Evolutionary conservation across 345 rosid genomes (phyloP).

Genomic region (Corchorus capsularis): DNA sequence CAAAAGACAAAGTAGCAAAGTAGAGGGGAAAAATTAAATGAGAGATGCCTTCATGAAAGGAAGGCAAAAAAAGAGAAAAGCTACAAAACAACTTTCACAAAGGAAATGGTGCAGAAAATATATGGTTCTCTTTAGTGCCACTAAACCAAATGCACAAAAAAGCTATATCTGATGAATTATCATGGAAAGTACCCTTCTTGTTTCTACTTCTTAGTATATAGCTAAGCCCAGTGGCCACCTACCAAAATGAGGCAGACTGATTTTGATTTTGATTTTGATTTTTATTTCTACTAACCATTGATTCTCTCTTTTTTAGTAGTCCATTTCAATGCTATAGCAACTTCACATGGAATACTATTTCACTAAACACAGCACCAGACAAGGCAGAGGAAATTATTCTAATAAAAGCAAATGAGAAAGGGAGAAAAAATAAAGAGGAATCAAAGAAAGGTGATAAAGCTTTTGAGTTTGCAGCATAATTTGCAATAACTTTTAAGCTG

Average conservation of each 20-base stretch:
- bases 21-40: background rate
- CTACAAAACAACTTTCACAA: conserved; percentile 27
- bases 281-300: no score
- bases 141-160: background rate
- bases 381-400: background rate
- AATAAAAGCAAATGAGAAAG: background rate
- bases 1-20: background rate
- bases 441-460: background rate
- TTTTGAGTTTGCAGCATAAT: background rate
- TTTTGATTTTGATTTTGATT: no score
- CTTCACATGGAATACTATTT: background rate
- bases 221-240: background rate
- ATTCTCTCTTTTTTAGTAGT: background rate
- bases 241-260: background rate
- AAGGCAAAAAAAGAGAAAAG: conserved; percentile 1
- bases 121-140: conserved; percentile 15
- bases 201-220: background rate
- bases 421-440: background rate
- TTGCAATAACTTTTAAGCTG: background rate
- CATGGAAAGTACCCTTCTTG: background rate
- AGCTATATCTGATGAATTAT: background rate
- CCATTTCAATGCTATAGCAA: background rate
- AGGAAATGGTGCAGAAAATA: conserved; percentile 14
- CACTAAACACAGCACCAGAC: background rate
- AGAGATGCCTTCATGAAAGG: background rate